Conservation (phyloP, 192 early-diverging fungal species). For the Lobosporangium transversale region DNA sequence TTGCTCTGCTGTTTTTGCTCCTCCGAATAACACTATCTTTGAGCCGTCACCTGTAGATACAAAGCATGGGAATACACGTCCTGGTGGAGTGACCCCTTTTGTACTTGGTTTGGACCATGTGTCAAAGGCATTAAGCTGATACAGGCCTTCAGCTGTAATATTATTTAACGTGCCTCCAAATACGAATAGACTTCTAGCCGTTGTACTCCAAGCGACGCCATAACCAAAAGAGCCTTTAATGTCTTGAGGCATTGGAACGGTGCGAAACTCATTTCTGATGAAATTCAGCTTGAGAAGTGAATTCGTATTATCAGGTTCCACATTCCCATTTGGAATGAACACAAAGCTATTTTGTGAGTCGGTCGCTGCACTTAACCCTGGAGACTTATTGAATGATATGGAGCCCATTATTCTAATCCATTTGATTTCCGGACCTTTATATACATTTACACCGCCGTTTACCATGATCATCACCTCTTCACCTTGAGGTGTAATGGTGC, state of each 20-base stretch:
- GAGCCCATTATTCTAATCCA: neutral
- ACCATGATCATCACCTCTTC: too few relatives aligned
- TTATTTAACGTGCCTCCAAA: too few relatives aligned
- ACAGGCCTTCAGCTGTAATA: too few relatives aligned
- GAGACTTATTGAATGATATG: neutral
- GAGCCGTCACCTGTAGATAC: slow-evolving; percentile 2
- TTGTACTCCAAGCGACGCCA: too few relatives aligned
- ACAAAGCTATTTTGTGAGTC: neutral
- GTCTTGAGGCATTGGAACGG: too few relatives aligned
- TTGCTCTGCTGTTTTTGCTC: neutral
- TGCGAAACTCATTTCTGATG: neutral
- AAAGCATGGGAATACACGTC: neutral
- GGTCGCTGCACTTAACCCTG: neutral
- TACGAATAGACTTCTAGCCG: too few relatives aligned
- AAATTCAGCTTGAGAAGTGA: neutral
- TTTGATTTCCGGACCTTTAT: too few relatives aligned
- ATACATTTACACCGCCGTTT: too few relatives aligned
- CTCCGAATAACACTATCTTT: slow-evolving; percentile 10
- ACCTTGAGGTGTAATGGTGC: neutral
- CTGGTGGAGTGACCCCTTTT: neutral
- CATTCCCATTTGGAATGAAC: neutral
- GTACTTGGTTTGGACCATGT: neutral
- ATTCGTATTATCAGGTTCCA: too few relatives aligned
- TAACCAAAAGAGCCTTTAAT: too few relatives aligned
- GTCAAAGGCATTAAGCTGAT: too few relatives aligned